Base-by-base conservation (phyloP, 1,139 yeast genomes). In the Petasospora rhodanensis region DNA sequence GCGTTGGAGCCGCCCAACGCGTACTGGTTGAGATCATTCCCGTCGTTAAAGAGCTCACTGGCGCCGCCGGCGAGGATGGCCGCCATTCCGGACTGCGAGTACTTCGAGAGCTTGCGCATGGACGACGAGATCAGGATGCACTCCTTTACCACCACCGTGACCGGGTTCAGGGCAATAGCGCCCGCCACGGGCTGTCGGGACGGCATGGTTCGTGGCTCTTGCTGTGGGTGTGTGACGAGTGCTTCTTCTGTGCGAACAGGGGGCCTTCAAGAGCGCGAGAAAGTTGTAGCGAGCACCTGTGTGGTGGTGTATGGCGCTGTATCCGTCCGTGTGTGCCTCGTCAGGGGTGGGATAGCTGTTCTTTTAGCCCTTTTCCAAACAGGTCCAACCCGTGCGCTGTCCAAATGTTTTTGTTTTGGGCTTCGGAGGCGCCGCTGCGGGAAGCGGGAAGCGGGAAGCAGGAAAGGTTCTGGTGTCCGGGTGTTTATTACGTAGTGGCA, bases 41-140 rank as follows among this genome's bases (percentile, higher is more conserved):
- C 68, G 29, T 62, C 68, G 26, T 55, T 62, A 38, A 61, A 61
- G 19, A 62, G 48, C 15, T 77, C 80, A 34, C 56, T 55, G 23
- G 49, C 50, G 34, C 57, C 63, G 8, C 68, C 65, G 4, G 93
- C 84, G 26, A 89, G 64, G 27, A 89, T 76, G 7, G 95, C 87
- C 6, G 96, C 93, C 29, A 87, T 93, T 4, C 96, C 95, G 24
- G 89, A 76, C 46, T 80, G 86, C 6, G 64, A 56, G 77, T 85
- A 81, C 45, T 93, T 75, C 32, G 83, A 71, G 54, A 79, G 74
- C 56, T 89, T 89, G 33, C 98, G 70, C 96, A 91, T 87, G 19
- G 94, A 91, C 12, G 95, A 80, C 14, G 93, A 79, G 38, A 91
- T 74, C 35, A 80, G 69, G 56, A 86, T 81, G 56, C 96, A 86